Evolutionary conservation across 176 grass and related monocot genomes (phyloP), one percentile per base, ranked within the genome.

Genomic region (Puccinellia tenuiflora): DNA sequence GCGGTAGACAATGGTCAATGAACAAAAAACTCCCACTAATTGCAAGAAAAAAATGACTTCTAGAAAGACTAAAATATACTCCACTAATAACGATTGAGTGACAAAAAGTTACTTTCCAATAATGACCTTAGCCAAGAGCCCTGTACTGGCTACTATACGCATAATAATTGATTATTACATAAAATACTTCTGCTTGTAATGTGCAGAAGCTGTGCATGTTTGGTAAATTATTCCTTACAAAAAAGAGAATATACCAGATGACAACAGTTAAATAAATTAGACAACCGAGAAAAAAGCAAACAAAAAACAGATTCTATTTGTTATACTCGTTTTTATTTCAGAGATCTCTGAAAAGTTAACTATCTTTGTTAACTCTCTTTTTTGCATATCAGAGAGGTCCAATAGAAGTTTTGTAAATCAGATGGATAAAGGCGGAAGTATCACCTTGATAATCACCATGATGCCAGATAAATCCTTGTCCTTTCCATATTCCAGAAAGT

Each of bases 371-470:
- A 78, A 33, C n/a, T 56, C 45, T 31, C 1, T 16, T 33, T 33
- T 84, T 68, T 75, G 16, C 21, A 39, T 1, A 14, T 3, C 13
- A 46, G 11, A 35, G 12, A 28, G 3, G 18, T 18, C 50, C 66
- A 37, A 14, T 40, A 75, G 17, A 38, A 67, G 21, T 28, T 70
- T 53, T 18, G 48, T 56, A 62, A 73, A 30, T 71, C 46, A 22
- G 6, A n/a, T 62, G 24, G 60, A 38, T 65, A 74, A 10, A 30
- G 30, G 43, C 9, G 9, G 9, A 87, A 66, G 52, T 51, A 74
- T 88, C 57, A 93, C 96, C 92, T 98, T 29, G 28, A 98, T 66
- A 45, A 47, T 85, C 63, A 98, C 85, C 83, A 95, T 84, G 72
- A 95, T 34, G 81, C 96, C 96, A 26, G 54, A 87, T 60, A 98